A percentile compares a stretch with the other conserved stretches of the same genome.
Evolutionary conservation across 805 yeast species (phyloP).

Genomic region (Yamadazyma akitaensis): DNA sequence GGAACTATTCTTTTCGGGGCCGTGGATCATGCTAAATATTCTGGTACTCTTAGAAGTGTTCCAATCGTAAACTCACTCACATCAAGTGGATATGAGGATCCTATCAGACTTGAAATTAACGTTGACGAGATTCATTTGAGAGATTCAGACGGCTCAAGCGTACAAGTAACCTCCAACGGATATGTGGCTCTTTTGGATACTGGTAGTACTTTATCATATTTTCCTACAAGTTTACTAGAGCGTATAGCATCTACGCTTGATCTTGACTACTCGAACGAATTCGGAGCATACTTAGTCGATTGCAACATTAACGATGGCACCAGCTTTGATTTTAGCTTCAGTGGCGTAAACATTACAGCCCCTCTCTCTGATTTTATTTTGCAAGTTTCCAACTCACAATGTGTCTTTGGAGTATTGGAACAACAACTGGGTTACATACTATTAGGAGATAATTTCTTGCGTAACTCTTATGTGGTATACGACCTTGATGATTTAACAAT

Average conservation of each 20-base stretch:
- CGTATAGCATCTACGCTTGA: conserved; percentile 34
- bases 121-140: conserved; percentile 34
- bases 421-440: conserved; percentile 23
- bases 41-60: conserved; percentile 27
- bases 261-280: conserved; percentile 38
- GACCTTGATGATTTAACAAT: conserved; percentile 57
- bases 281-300: conserved; percentile 45
- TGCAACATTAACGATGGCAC: conserved; percentile 31
- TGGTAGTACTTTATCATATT: conserved; percentile 38
- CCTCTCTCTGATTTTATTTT: conserved; percentile 38
- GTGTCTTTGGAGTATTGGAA: conserved; percentile 25
- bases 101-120: conserved; percentile 50
- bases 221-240: conserved; percentile 37
- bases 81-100: conserved; percentile 26
- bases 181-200: conserved; percentile 31
- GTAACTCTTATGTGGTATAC: conserved; percentile 62
- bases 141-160: conserved; percentile 9
- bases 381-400: conserved; percentile 13
- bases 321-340: conserved; percentile 49
- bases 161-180: conserved; percentile 17
- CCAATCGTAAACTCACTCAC: conserved; percentile 38
- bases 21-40: conserved; percentile 40
- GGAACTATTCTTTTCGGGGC: conserved; percentile 44
- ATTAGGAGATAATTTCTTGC: conserved; percentile 64
- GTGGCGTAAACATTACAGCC: conserved; percentile 52